Evolutionary conservation across 1,139 yeast species (phyloP).

Genomic region (Geotrichum siamense): DNA sequence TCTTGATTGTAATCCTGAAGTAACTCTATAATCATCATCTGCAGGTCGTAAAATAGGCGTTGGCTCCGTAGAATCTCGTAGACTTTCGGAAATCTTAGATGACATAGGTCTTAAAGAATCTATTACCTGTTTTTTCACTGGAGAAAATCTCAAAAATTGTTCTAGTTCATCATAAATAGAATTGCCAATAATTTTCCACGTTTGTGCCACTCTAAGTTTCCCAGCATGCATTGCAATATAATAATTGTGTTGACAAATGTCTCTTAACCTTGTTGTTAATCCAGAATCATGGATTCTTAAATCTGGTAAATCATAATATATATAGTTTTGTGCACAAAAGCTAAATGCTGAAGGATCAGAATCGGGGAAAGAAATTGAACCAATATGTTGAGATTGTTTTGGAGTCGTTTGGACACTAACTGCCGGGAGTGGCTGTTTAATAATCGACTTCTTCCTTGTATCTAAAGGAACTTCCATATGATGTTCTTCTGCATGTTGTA

Average conservation of each 20-base stretch:
- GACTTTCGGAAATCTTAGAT: conserved; percentile 18
- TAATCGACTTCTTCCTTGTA: background rate
- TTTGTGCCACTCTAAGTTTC: conserved; percentile 52
- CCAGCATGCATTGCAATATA: conserved; percentile 49
- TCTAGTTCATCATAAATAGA: conserved; percentile 44
- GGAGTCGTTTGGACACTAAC: conserved; percentile 3
- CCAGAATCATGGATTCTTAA: conserved; percentile 36
- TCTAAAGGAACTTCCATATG: conserved; percentile 12
- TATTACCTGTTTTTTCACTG: conserved; percentile 14
- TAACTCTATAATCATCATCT: conserved; percentile 5
- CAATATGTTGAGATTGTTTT: conserved; percentile 15
- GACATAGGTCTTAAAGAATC: conserved; percentile 14
- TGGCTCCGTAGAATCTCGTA: conserved; percentile 14
- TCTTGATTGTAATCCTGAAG: conserved; percentile 2
- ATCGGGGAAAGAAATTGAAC: conserved; percentile 30
- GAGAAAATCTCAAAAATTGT: conserved; percentile 20
- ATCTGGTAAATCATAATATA: conserved; percentile 21
- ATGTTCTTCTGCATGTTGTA: conserved; percentile 11
- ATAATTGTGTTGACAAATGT: conserved; percentile 56
- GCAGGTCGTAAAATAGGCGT: conserved; percentile 14
- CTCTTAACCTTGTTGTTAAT: conserved; percentile 39
- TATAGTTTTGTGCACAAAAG: conserved; percentile 31
- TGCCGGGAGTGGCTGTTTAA: conserved; percentile 4
- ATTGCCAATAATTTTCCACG: conserved; percentile 60
- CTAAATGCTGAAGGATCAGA: conserved; percentile 26